Conservation (phyloP, 1,284 basidiomycete genomes). For the Apiotrichum porosum region DNA sequence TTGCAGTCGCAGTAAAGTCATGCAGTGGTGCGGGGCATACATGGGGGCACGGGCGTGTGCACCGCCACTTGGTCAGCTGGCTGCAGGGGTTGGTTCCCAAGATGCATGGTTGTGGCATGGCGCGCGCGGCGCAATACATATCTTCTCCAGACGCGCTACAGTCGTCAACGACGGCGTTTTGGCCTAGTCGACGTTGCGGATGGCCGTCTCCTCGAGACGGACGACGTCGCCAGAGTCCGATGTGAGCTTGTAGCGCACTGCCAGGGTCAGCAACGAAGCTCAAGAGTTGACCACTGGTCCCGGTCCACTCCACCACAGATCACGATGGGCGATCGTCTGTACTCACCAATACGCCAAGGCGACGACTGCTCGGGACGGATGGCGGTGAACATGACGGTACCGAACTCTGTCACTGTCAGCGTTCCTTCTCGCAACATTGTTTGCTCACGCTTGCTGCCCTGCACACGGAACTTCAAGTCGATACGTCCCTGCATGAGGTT, state of each 20-base stretch:
- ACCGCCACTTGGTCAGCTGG: too few relatives aligned
- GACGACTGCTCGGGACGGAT: constrained; percentile 44
- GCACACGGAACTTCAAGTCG: constrained; percentile 46
- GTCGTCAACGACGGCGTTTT: too few relatives aligned
- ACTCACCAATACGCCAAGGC: constrained; percentile 45
- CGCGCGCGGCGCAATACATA: too few relatives aligned
- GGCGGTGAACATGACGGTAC: constrained; percentile 49
- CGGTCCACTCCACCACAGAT: too few relatives aligned
- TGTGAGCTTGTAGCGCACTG: constrained; percentile 49
- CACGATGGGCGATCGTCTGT: too few relatives aligned
- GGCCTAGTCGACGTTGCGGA: background rate
- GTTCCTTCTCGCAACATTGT: background rate
- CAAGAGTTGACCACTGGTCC: too few relatives aligned
- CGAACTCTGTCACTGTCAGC: constrained; percentile 30
- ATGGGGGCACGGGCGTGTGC: too few relatives aligned
- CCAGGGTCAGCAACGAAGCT: constrained; percentile 3
- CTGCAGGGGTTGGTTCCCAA: too few relatives aligned
- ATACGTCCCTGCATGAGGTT: constrained; percentile 49
- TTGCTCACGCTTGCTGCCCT: constrained; percentile 31
- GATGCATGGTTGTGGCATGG: too few relatives aligned
- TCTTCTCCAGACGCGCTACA: too few relatives aligned
- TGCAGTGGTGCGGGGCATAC: too few relatives aligned
- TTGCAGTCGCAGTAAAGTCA: too few relatives aligned
- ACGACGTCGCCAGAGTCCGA: constrained; percentile 41
- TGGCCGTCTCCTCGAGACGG: constrained; percentile 34